Evolutionary conservation across 2,329 filamentous ascomycete species (phyloP).

Genomic region (Epichloe gansuensis): DNA sequence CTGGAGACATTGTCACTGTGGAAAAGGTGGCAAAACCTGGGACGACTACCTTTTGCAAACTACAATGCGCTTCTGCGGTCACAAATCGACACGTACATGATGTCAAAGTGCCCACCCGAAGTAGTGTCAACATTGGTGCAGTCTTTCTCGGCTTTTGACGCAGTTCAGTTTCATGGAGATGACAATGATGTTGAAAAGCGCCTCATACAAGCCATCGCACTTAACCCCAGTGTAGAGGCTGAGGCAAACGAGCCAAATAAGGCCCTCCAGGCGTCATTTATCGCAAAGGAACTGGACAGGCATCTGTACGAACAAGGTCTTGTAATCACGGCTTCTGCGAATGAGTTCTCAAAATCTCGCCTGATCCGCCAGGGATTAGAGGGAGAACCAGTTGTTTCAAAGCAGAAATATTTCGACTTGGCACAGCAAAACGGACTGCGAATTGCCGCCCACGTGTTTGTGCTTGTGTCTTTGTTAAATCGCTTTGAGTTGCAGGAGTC

Average conservation of each 20-base stretch:
- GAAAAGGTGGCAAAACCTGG: conserved; percentile 66
- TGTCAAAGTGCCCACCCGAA: conserved; percentile 40
- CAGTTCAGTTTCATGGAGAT: conserved; percentile 49
- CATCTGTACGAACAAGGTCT: conserved; percentile 49
- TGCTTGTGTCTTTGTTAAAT: conserved; percentile 55
- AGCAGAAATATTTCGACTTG: conserved; percentile 38
- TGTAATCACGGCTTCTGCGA: conserved; percentile 17
- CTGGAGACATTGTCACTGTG: conserved; percentile 69
- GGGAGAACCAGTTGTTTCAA: conserved; percentile 22
- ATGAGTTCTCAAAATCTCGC: conserved; percentile 13
- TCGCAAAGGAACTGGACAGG: conserved; percentile 48
- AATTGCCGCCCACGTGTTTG: conserved; percentile 54
- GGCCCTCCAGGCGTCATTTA: conserved; percentile 62
- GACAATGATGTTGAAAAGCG: conserved; percentile 38
- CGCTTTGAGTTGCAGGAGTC: conserved; percentile 29
- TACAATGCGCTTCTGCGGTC: conserved; percentile 77
- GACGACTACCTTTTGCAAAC: conserved; percentile 74
- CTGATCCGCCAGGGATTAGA: conserved; percentile 14
- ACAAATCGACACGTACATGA: conserved; percentile 64
- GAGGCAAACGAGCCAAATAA: conserved; percentile 58
- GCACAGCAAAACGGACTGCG: conserved; percentile 54
- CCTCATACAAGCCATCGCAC: conserved; percentile 49
- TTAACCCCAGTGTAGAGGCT: conserved; percentile 38
- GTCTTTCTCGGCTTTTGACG: conserved; percentile 52
- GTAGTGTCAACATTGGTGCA: conserved; percentile 41